These are phyloP conservation scores for Podila verticillata DNA, from an alignment of 192 early-diverging fungal species.

Conservation along the genomic window DNA sequence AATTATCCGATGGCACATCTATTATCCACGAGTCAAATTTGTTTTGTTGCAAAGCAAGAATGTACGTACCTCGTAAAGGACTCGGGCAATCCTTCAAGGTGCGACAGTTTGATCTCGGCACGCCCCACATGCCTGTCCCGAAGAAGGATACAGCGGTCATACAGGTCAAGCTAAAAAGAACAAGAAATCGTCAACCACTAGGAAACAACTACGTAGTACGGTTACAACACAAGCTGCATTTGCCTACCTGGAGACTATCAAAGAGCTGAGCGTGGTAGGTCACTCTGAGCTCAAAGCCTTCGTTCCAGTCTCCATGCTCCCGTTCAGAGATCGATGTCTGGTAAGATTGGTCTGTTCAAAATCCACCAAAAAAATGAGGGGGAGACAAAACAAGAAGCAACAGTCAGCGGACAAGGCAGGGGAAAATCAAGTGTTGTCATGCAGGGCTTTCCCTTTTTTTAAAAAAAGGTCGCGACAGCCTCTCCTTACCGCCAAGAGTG, in stretches of 20 bases:
- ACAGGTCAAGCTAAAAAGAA: constrained; percentile 69
- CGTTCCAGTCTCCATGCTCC: constrained; percentile 72
- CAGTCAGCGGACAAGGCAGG: not conserved
- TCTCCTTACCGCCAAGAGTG: constrained; percentile 62
- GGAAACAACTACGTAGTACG: too few relatives aligned
- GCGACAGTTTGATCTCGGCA: constrained; percentile 69
- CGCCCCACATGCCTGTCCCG: constrained; percentile 75
- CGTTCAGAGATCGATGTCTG: constrained; percentile 69
- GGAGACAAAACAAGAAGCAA: not conserved
- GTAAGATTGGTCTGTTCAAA: constrained; percentile 66
- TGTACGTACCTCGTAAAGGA: constrained; percentile 64
- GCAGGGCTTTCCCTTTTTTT: not conserved
- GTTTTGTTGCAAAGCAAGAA: too few relatives aligned
- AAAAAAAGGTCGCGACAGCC: not conserved
- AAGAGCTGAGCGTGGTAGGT: constrained; percentile 81
- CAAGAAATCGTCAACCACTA: not conserved
- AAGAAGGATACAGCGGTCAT: constrained; percentile 67
- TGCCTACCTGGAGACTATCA: constrained; percentile 65
- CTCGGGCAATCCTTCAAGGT: constrained; percentile 70
- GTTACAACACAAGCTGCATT: not conserved
- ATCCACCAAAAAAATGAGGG: too few relatives aligned
- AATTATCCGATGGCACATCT: too few relatives aligned
- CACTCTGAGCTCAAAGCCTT: constrained; percentile 74
- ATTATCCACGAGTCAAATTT: too few relatives aligned
- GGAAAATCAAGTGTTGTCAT: not conserved